Conservation (phyloP, 1,284 basidiomycete species). For the Irpex rosettiformis region DNA sequence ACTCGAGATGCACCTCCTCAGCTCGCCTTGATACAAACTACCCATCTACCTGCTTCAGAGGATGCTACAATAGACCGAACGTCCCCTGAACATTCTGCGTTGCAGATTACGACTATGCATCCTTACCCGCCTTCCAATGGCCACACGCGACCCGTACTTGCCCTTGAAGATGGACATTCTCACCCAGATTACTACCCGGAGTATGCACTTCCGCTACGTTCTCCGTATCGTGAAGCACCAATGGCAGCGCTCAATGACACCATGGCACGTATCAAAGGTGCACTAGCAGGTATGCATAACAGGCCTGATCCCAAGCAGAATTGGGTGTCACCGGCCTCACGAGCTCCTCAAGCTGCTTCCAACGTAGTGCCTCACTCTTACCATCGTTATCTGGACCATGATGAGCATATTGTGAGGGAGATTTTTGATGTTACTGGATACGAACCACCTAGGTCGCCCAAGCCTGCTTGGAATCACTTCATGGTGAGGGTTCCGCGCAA, state of each 20-base stretch:
- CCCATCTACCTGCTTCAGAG: not conserved
- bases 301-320: constrained; percentile 29
- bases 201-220: constrained; percentile 21
- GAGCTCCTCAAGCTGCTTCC: constrained; percentile 24
- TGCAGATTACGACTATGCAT: not conserved
- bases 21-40: not conserved
- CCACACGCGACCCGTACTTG: not conserved
- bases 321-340: constrained; percentile 59
- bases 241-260: constrained; percentile 80
- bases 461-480: constrained; percentile 51
- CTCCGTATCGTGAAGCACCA: constrained; percentile 57
- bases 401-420: constrained; percentile 36
- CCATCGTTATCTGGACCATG: not conserved
- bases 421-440: constrained; percentile 45
- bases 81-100: not conserved
- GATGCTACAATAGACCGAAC: not conserved
- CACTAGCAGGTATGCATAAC: constrained; percentile 66
- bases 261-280: constrained; percentile 87
- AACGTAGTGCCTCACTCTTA: constrained; percentile 8
- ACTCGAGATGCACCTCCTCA: constrained; percentile 1
- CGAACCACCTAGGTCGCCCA: constrained; percentile 53
- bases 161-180: not conserved
- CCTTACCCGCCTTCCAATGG: not conserved
- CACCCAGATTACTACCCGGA: constrained; percentile 11
- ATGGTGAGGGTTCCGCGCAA: constrained; percentile 54